A percentile compares a stretch with the other conserved stretches of the same genome.
Evolutionary conservation across 352 stramenopile species (phyloP).

Genomic region (Phytophthora agathidicida): DNA sequence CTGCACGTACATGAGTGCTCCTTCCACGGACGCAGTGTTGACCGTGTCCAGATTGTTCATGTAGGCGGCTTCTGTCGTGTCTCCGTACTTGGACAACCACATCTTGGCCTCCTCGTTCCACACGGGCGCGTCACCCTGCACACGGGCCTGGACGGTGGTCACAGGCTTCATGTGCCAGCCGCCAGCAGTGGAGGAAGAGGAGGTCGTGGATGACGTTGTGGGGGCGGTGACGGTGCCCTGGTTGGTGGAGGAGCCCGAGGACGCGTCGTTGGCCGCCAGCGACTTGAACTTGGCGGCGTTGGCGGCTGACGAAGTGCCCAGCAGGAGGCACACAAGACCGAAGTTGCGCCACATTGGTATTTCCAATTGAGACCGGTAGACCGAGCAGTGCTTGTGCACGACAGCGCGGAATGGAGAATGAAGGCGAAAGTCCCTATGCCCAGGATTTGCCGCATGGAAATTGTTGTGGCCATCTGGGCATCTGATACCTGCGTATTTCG

Average conservation of each 20-base stretch:
- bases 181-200: slow-evolving; percentile 5
- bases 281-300: slow-evolving; percentile 6
- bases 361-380: background rate
- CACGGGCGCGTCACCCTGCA: slow-evolving; percentile 53
- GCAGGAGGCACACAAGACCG: slow-evolving; percentile 11
- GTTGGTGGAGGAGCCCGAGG: background rate
- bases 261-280: slow-evolving; percentile 1
- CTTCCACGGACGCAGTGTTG: slow-evolving; percentile 62
- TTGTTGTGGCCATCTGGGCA: slow-evolving; percentile 1
- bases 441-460: background rate
- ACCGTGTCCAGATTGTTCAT: slow-evolving; percentile 58
- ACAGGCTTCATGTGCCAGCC: slow-evolving; percentile 40
- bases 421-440: background rate
- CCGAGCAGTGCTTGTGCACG: no score
- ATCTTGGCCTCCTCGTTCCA: slow-evolving; percentile 39
- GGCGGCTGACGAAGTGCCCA: slow-evolving; percentile 2
- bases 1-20: slow-evolving; percentile 71
- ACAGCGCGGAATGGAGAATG: slow-evolving; percentile 17
- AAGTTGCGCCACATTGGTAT: slow-evolving; percentile 18
- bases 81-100: slow-evolving; percentile 49
- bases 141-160: slow-evolving; percentile 51
- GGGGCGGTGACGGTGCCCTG: slow-evolving; percentile 8
- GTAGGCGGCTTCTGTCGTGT: slow-evolving; percentile 45
- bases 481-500: slow-evolving; percentile 6
- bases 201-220: background rate